These are phyloP conservation scores for Chrysopogon serrulatus DNA, from an alignment of 176 grass and related monocot species.

Conservation along the genomic window DNA sequence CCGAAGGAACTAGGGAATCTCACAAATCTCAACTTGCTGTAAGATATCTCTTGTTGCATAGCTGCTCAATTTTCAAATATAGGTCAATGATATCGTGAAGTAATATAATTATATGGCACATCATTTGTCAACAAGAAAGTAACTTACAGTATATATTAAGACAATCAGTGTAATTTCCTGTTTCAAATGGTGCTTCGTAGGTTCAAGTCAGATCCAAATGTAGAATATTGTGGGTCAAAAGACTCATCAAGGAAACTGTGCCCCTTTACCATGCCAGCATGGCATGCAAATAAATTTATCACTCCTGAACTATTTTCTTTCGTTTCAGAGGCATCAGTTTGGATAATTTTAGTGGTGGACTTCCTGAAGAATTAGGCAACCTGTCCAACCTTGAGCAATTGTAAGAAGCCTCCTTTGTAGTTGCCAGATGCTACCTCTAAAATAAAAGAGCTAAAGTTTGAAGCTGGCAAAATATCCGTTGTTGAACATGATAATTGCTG, in stretches of 20 bases:
- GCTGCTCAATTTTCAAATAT: background rate
- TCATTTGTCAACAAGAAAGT: background rate
- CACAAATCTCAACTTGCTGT: constrained; percentile 39
- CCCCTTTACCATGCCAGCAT: background rate
- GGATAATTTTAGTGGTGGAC: background rate
- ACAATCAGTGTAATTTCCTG: background rate
- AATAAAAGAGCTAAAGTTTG: background rate
- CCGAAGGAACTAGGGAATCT: constrained; percentile 76
- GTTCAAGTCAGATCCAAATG: background rate
- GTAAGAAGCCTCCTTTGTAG: background rate
- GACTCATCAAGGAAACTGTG: background rate
- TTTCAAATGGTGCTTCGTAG: background rate
- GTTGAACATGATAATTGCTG: background rate
- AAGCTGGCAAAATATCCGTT: background rate
- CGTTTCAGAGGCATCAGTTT: constrained; percentile 8
- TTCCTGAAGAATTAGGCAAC: background rate
- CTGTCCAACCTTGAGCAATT: background rate
- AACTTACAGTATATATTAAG: background rate
- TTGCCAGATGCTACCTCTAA: background rate
- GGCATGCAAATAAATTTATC: background rate
- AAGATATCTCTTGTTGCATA: constrained; percentile 19
- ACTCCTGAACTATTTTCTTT: background rate
- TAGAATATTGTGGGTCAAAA: background rate
- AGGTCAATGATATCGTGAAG: background rate
- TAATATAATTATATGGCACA: background rate